Base-by-base conservation (phyloP, 345 rosid genomes). In the Arabis alpina region DNA sequence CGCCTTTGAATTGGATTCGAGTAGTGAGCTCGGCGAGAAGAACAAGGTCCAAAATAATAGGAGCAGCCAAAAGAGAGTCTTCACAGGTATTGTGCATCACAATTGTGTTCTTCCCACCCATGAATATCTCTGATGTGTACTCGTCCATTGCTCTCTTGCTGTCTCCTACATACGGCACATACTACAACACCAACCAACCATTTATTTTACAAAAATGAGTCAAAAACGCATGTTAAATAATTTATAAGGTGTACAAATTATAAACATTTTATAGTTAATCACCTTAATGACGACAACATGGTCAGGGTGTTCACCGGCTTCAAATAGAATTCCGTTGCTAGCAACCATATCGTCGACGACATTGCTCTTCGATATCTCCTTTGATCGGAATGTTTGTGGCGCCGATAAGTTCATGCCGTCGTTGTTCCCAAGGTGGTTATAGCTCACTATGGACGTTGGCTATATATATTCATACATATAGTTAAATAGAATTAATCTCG, bases 61-160 rank as follows among this genome's bases (percentile, higher is more conserved):
- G 99, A 54, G 97, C 99, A 43, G 99, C 99, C 82, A 94, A 80
- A 30, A 94, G 96, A 53, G 98, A 91, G 81, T 91, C 99, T 79
- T 91, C 99, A 30, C 99, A 91, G 0, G 98, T 91, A 81, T 94
- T 94, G 82, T 91, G 99, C 76, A 94, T 58, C 73, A 88, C 93
- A 41, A 94, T 94, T 3, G 99, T 94, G 89, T 40, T 94, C 77
- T 68, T 82, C 39, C 99, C 99, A 64, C 99, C 99, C 96, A 91
- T 85, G 88, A 94, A 94, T 49, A 91, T 91, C 85, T 94, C 99
- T 39, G 99, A 94, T 37, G 93, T 89, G 83, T 91, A 94, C 80
- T 94, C 99, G 72, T 94, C 99, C 97, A 91, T 88, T 37, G 99
- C 99, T 64, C 97, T 87, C 89, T 94, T 91, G 87, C 97, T 89